Percentiles rank a stretch among this genome's conserved stretches.
These are phyloP conservation scores for Dactylellina sp. DNA, from an alignment of 2,329 filamentous ascomycete genomes.

Conservation along the genomic window DNA sequence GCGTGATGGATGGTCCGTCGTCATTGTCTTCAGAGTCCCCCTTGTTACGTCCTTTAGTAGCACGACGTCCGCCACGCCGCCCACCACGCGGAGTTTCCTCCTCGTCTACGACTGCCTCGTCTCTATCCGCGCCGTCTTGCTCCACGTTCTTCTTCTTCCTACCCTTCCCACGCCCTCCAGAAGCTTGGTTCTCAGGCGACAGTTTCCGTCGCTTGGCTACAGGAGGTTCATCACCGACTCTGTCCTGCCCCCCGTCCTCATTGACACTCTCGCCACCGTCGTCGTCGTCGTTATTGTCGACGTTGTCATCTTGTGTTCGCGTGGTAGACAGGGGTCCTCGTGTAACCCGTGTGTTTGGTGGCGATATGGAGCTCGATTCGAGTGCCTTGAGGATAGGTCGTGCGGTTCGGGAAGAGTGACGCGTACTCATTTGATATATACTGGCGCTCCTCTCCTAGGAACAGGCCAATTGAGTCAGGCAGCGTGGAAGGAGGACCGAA, in stretches of 20 bases:
- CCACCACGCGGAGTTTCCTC: conserved; percentile 33
- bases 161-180: background rate
- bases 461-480: background rate
- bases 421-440: conserved; percentile 42
- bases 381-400: conserved; percentile 31
- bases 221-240: conserved; percentile 30
- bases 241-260: background rate
- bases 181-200: conserved; percentile 21
- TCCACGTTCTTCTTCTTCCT: conserved; percentile 5
- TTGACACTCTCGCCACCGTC: background rate
- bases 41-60: background rate
- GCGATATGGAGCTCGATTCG: conserved; percentile 39
- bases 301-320: conserved; percentile 9
- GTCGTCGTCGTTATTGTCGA: background rate
- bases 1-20: background rate
- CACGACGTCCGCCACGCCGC: background rate
- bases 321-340: background rate
- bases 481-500: background rate
- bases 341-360: conserved; percentile 18
- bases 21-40: background rate
- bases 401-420: conserved; percentile 42
- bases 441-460: background rate
- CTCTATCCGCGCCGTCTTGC: conserved; percentile 7
- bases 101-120: conserved; percentile 17
- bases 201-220: conserved; percentile 40